Percentiles rank a stretch among this genome's conserved stretches.
Evolutionary conservation across 2,329 filamentous ascomycete species (phyloP).

Genomic region (Fusarium paranaense): DNA sequence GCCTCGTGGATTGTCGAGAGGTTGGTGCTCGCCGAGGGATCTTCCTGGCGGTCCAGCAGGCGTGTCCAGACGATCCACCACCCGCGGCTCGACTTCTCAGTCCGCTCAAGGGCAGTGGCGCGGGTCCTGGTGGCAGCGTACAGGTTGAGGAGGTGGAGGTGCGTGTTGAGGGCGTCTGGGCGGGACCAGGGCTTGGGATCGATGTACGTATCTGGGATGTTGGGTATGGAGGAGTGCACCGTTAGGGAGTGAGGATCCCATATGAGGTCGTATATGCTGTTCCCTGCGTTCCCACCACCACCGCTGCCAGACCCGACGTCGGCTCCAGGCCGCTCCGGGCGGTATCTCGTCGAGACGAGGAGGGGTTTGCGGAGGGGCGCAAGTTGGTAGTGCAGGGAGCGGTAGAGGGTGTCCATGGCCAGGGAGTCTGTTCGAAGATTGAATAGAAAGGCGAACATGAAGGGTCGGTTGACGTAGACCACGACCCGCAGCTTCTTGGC

Average conservation of each 20-base stretch:
- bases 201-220: slow-evolving; percentile 64
- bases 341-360: slow-evolving; percentile 66
- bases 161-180: slow-evolving; percentile 72
- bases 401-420: slow-evolving; percentile 67
- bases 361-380: slow-evolving; percentile 68
- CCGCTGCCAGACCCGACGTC: slow-evolving; percentile 41
- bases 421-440: slow-evolving; percentile 66
- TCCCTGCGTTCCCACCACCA: slow-evolving; percentile 14
- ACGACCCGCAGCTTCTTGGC: slow-evolving; percentile 73
- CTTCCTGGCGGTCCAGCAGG: slow-evolving; percentile 55
- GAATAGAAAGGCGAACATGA: slow-evolving; percentile 83
- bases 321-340: slow-evolving; percentile 59
- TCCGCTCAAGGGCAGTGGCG: slow-evolving; percentile 66
- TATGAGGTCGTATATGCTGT: slow-evolving; percentile 69
- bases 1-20: slow-evolving; percentile 45
- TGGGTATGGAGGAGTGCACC: slow-evolving; percentile 73
- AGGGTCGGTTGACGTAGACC: slow-evolving; percentile 79
- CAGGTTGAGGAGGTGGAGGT: slow-evolving; percentile 71
- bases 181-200: slow-evolving; percentile 63
- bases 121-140: slow-evolving; percentile 57
- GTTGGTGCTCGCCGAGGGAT: slow-evolving; percentile 22
- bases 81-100: slow-evolving; percentile 73
- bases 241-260: slow-evolving; percentile 70
- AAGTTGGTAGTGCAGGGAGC: slow-evolving; percentile 70
- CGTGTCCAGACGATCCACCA: slow-evolving; percentile 79